Evolutionary conservation across 1,139 yeast species (phyloP).

Genomic region (Candida sojae): DNA sequence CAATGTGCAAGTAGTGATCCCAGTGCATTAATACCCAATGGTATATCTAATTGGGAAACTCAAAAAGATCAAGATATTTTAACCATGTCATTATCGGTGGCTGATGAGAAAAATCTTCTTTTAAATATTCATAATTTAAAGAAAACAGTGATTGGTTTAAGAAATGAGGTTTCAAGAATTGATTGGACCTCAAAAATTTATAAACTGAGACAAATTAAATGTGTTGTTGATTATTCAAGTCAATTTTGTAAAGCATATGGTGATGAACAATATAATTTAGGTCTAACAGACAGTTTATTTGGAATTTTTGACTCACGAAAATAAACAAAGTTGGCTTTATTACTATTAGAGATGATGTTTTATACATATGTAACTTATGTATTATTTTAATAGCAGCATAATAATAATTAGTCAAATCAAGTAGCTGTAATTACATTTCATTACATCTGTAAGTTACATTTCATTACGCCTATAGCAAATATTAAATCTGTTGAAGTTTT

Average conservation of each 20-base stretch:
- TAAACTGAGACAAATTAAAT: conserved; percentile 11
- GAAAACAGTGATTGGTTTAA: conserved; percentile 4
- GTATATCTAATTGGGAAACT: conserved; percentile 32
- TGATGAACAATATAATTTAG: conserved; percentile 13
- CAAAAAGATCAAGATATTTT: conserved; percentile 24
- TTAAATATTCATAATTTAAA: conserved; percentile 18
- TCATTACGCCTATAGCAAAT: too few relatives aligned
- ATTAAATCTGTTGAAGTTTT: conserved; percentile 4
- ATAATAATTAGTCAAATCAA: too few relatives aligned
- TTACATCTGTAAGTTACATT: too few relatives aligned
- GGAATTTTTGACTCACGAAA: neutral
- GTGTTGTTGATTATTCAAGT: conserved; percentile 20
- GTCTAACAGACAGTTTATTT: conserved; percentile 6
- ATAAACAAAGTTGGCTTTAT: too few relatives aligned
- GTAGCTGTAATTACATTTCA: too few relatives aligned
- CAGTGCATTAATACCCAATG: conserved; percentile 40
- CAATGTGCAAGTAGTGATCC: conserved; percentile 27
- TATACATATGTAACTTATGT: too few relatives aligned
- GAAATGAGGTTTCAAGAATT: neutral
- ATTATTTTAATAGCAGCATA: too few relatives aligned
- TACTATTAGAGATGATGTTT: too few relatives aligned
- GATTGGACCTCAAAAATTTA: neutral
- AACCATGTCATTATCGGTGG: conserved; percentile 34
- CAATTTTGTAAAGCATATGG: conserved; percentile 24
- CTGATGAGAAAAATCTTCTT: conserved; percentile 37